Percentiles rank a stretch among this genome's conserved stretches.
Evolutionary conservation across 345 rosid genomes (phyloP).

Genomic region (Nephelium lappaceum): DNA sequence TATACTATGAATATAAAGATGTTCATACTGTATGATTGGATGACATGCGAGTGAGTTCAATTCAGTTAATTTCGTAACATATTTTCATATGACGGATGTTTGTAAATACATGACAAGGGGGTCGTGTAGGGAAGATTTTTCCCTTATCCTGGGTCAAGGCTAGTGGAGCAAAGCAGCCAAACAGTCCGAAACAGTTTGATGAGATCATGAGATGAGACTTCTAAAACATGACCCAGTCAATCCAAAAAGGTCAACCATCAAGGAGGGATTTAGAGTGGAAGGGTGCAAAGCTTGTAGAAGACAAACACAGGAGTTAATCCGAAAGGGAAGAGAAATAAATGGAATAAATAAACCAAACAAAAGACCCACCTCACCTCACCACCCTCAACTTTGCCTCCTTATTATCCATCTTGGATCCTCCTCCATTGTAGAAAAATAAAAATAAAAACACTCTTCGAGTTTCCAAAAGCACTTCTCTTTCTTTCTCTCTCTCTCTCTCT

Average conservation of each 20-base stretch:
- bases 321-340: conserved; percentile 12
- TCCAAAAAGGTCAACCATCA: neutral
- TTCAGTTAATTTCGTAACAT: no score
- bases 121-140: neutral
- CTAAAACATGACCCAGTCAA: neutral
- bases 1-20: no score
- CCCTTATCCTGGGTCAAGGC: neutral
- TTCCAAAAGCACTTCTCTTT: neutral
- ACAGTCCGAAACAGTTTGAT: neutral
- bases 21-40: no score
- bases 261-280: conserved; percentile 12
- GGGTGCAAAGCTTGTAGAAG: neutral
- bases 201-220: neutral
- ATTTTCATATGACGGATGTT: no score
- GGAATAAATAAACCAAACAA: conserved; percentile 18
- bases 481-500: neutral
- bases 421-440: conserved; percentile 20
- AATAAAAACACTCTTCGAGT: neutral
- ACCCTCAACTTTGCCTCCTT: conserved; percentile 34
- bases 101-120: no score
- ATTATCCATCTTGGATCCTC: conserved; percentile 49
- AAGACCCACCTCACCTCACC: conserved; percentile 41
- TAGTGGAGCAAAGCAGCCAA: neutral
- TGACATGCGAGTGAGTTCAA: no score
- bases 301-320: conserved; percentile 8